Base-by-base conservation (phyloP, 768 basidiomycete genomes). In the Termitomyces sp. region DNA sequence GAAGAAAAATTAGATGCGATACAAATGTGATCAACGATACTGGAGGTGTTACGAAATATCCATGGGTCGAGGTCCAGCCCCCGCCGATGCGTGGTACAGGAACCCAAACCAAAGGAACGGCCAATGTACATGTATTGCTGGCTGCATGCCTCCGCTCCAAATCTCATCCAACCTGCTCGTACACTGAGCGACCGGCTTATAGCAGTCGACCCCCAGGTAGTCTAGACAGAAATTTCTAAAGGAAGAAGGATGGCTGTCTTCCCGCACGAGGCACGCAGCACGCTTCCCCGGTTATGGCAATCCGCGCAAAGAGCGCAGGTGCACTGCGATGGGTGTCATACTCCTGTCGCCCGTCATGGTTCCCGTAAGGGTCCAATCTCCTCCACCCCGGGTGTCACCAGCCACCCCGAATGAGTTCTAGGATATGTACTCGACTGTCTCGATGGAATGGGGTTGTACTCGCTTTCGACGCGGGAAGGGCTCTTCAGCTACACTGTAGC, bases 301-400 rank as follows among this genome's bases (percentile, higher is more conserved):
- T 37, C 47, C 56, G 35, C 35, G 33, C 41, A 40, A 38, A 1
- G 12, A 30, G 4, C n/a, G 5, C 28, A 38, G 50, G 50, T 52
- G 56, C 56, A 42, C 56, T 57, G 56, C 56, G 56, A 40, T 57
- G 56, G 56, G 56, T 52, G 50, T 57, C 56, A 57, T 54, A 14
- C 56, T 45, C 44, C 56, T 57, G 56, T 40, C 56, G 56, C 56
- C 56, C 56, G 56, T 57, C 56, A 57, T 55, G 49, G 49, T 38
- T 40, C 44, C 43, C 55, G 5, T 3, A 33, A 57, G 38, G 56
- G 28, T 23, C 37, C 56, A 57, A 45, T 57, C 56, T 57, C 56
- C 56, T 50, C 50, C 56, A 50, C 56, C 43, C 50, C 42, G 56
- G 56, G 15, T 46, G 56, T 37, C 56, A 57, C 56, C 56, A 57